Conservation (phyloP, 192 early-diverging fungal genomes). For the Gonapodya sp. region DNA sequence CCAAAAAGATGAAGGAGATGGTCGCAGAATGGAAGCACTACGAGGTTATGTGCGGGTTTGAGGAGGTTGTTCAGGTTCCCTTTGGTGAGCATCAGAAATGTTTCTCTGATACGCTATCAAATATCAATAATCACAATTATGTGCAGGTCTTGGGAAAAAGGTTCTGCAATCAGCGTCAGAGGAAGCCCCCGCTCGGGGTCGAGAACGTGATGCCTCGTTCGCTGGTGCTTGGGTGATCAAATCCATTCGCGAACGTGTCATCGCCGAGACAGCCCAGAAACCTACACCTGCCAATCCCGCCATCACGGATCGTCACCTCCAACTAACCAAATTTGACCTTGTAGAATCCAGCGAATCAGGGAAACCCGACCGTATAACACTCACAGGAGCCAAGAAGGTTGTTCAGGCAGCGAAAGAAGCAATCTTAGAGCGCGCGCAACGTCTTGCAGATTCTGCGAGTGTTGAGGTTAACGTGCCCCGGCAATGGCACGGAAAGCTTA, state of each 20-base stretch:
- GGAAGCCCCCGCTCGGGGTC: background rate
- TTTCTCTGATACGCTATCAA: background rate
- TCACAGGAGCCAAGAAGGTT: constrained; percentile 40
- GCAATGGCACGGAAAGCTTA: constrained; percentile 57
- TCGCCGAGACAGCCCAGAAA: background rate
- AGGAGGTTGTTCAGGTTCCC: constrained; percentile 32
- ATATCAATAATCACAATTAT: background rate
- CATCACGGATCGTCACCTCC: background rate
- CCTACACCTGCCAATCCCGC: background rate
- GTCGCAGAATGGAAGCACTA: constrained; percentile 60
- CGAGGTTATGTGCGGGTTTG: constrained; percentile 38
- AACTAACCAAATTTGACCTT: background rate
- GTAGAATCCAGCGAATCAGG: background rate
- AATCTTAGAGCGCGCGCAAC: constrained; percentile 26
- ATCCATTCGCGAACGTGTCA: background rate
- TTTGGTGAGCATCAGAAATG: background rate
- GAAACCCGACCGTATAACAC: constrained; percentile 22
- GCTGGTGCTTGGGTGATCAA: background rate
- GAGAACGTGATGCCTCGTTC: background rate
- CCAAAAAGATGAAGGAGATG: constrained; percentile 52
- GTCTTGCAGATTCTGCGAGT: constrained; percentile 53
- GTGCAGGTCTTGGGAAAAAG: background rate
- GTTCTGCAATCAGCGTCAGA: background rate
- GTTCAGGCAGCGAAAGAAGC: constrained; percentile 30
- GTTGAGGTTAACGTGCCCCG: constrained; percentile 64